Evolutionary conservation across 2,329 filamentous ascomycete genomes (phyloP).

Genomic region (Colletotrichum chlorophyti): DNA sequence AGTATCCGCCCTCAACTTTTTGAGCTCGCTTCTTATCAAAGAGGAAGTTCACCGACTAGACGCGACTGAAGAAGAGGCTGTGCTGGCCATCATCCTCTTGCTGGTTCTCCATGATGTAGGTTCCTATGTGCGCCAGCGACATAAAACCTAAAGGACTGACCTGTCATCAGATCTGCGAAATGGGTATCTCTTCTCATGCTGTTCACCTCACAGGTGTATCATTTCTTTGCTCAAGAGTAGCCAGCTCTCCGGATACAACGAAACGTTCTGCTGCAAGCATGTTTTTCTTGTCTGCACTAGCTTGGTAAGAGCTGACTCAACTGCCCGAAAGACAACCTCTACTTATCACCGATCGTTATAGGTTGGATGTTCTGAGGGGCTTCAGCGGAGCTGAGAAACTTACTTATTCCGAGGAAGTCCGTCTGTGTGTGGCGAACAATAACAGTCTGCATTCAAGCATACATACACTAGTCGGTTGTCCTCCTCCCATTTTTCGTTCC

Average conservation of each 20-base stretch:
- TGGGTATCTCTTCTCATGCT: conserved; percentile 35
- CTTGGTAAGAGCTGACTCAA: conserved; percentile 30
- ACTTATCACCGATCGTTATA: background rate
- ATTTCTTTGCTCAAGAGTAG: conserved; percentile 35
- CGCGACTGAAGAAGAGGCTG: conserved; percentile 31
- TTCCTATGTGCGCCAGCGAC: background rate
- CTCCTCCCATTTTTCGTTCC: conserved; percentile 33
- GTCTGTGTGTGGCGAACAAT: conserved; percentile 33
- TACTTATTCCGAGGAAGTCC: conserved; percentile 33
- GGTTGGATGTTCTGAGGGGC: conserved; percentile 37
- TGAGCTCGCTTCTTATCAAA: conserved; percentile 30
- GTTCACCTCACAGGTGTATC: conserved; percentile 36
- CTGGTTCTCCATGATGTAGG: conserved; percentile 36
- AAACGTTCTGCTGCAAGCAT: conserved; percentile 30
- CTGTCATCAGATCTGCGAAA: conserved; percentile 34
- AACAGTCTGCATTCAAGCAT: conserved; percentile 30
- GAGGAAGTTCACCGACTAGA: conserved; percentile 28
- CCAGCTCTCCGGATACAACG: conserved; percentile 16
- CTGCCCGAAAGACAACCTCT: background rate
- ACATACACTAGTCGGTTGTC: conserved; percentile 37
- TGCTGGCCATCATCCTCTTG: conserved; percentile 34
- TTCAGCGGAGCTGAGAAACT: conserved; percentile 40
- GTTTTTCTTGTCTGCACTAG: conserved; percentile 35
- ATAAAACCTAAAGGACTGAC: background rate
- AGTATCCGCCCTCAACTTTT: conserved; percentile 32